A percentile compares a stretch with the other conserved stretches of the same genome.
phyloP scores from a whole-genome alignment of 176 grass and related monocot genomes.

The Tillandsia fasciculata region DNA sequence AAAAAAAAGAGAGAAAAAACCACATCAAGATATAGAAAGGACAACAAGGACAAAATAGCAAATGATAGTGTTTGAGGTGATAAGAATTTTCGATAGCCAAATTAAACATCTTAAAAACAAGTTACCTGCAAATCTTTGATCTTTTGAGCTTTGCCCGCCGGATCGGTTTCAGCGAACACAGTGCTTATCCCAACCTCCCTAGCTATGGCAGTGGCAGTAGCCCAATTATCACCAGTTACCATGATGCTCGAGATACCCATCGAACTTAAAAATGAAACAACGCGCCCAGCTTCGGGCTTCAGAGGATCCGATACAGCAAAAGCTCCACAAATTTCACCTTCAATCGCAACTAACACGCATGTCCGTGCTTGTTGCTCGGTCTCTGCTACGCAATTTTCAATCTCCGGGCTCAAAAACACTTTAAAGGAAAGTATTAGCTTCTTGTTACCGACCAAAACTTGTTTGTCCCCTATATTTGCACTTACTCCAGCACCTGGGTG shows the following conservation, averaged over 20 bases:
- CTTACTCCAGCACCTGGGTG: constrained; percentile 81
- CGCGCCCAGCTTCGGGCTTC: constrained; percentile 72
- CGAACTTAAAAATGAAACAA: constrained; percentile 55
- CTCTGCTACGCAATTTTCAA: constrained; percentile 55
- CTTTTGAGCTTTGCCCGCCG: constrained; percentile 81
- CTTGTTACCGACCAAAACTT: constrained; percentile 86
- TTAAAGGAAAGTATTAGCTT: constrained; percentile 76
- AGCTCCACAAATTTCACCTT: constrained; percentile 55
- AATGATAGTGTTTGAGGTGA: background rate
- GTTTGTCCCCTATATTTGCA: constrained; percentile 52
- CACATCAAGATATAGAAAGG: background rate
- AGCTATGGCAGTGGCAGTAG: constrained; percentile 82
- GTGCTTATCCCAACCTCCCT: constrained; percentile 68
- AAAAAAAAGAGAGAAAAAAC: background rate
- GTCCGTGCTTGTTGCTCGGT: constrained; percentile 69
- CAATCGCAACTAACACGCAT: constrained; percentile 77
- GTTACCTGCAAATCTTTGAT: constrained; percentile 91
- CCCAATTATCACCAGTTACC: constrained; percentile 96
- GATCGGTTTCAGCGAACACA: constrained; percentile 79
- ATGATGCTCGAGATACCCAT: constrained; percentile 95
- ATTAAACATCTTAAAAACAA: background rate
- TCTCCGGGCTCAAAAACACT: constrained; percentile 38
- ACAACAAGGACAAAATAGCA: background rate
- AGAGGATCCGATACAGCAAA: constrained; percentile 90
- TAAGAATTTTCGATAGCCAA: background rate